phyloP scores from a whole-genome alignment of 148 eudicot genomes.

The Suaeda aralocaspica region DNA sequence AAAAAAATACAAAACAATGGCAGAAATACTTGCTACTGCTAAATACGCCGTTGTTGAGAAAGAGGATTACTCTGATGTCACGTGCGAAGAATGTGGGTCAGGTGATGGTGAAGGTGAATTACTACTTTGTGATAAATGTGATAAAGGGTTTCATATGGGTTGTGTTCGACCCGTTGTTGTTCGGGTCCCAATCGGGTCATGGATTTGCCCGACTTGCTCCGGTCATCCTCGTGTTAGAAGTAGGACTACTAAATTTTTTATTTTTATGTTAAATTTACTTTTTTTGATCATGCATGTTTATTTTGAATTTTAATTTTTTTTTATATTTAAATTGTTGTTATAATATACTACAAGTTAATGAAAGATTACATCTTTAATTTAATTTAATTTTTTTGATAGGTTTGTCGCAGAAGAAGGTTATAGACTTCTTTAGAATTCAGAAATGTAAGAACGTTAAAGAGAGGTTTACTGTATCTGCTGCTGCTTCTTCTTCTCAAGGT shows the following conservation, averaged over 20 bases:
- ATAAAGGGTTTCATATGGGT: constrained; percentile 71
- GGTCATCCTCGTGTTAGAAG: constrained; percentile 35
- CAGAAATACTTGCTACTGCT: constrained; percentile 42
- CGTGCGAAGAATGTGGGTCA: constrained; percentile 68
- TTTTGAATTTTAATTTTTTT: constrained; percentile 10
- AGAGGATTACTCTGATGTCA: constrained; percentile 34
- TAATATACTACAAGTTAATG: neutral
- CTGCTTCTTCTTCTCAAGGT: constrained; percentile 50
- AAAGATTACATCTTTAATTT: neutral
- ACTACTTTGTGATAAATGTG: constrained; percentile 73
- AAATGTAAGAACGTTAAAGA: constrained; percentile 34
- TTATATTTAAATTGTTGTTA: neutral
- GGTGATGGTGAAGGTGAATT: constrained; percentile 60
- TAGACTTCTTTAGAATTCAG: constrained; percentile 79
- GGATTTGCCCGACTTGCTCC: constrained; percentile 69
- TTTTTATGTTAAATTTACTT: neutral
- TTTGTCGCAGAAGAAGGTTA: constrained; percentile 77
- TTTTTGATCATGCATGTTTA: constrained; percentile 8
- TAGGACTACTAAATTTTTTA: constrained; percentile 21
- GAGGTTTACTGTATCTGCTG: constrained; percentile 16
- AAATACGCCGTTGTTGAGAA: constrained; percentile 32
- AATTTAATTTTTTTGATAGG: constrained; percentile 33
- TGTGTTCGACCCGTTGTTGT: constrained; percentile 72
- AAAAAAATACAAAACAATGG: constrained; percentile 42
- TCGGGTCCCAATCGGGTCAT: constrained; percentile 71